Evolutionary conservation across 1,284 basidiomycete species (phyloP), one percentile per base, ranked within the genome.

Genomic region (Salmacisia buchloeana): DNA sequence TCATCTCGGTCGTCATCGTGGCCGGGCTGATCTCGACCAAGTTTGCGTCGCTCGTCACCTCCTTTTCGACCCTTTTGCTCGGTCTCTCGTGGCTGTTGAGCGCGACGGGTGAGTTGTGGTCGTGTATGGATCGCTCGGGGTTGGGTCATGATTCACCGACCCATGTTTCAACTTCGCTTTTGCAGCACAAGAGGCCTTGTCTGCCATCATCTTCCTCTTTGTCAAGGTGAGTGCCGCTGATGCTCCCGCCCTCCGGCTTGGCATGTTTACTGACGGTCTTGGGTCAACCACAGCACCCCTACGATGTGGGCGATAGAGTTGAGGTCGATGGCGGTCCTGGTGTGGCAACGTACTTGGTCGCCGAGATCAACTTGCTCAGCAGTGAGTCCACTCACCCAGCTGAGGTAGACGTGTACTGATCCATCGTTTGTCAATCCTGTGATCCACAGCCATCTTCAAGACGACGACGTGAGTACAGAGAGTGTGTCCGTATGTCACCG

Each of bases 1-100:
- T 89, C 63, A 84, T 91, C 56, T 86, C 86, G 31, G 81, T 85
- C 57, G 81, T 92, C 58, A 88, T 94, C 73, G 84, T 91, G 62
- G 88, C 89, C 21, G 86, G 90, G 13, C 23, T 63, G 12, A 34
- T 46, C 34, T 36, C 39, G n/a, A 25, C 27, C 23, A 43, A 63
- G 81, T 81, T 92, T 38, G 84, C 85, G 56, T 86, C 89, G 0
- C 82, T 92, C 27, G 85, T 92, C 63, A 89, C 90, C 35, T 89
- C 89, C 27, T 87, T 90, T 43, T 89, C 90, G 29, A 90, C 90
- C 0, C 83, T 92, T 60, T 83, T 92, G 63, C 88, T 94, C 58
- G 90, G 89, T 78, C 83, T 93, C 54, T 90, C 89, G 65, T 94
- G 91, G 91, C 86, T 94, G 62, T 92, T 97, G 69, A 90, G 91